Evolutionary conservation across 192 early-diverging fungal genomes (phyloP).

Genomic region (Entomortierella beljakovae): DNA sequence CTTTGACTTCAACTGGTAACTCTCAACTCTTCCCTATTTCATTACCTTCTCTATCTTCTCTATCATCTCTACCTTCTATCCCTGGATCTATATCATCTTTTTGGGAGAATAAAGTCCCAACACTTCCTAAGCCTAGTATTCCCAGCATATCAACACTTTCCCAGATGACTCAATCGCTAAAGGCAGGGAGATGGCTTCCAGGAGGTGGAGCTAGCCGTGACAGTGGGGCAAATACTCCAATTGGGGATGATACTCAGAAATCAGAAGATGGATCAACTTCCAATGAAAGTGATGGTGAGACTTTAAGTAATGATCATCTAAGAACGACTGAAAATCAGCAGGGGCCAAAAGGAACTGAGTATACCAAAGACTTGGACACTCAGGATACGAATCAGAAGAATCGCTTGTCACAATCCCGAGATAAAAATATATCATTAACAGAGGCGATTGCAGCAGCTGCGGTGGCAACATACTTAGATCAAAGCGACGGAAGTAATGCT

Average conservation of each 20-base stretch:
- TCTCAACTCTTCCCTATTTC: constrained; percentile 35
- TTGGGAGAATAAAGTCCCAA: constrained; percentile 39
- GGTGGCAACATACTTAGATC: constrained; percentile 34
- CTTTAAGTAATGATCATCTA: background rate
- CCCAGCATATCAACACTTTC: constrained; percentile 29
- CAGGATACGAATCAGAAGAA: background rate
- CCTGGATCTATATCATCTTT: constrained; percentile 34
- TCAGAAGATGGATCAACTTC: background rate
- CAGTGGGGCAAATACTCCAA: background rate
- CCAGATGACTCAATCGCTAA: constrained; percentile 42
- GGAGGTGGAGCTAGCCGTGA: background rate
- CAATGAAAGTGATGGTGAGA: constrained; percentile 6
- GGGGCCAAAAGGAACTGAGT: background rate
- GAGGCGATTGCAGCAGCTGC: constrained; percentile 40
- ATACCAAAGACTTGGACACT: background rate
- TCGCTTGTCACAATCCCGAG: background rate
- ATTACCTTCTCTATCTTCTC: constrained; percentile 28
- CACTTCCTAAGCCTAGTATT: constrained; percentile 28
- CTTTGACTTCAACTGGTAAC: constrained; percentile 40
- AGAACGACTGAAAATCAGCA: background rate
- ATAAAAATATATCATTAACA: background rate
- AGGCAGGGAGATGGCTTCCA: constrained; percentile 31
- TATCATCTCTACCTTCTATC: constrained; percentile 30
- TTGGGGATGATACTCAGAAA: background rate
- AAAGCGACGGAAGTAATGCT: background rate